These are phyloP conservation scores for Pyracantha coccinea DNA, from an alignment of 331 rosid species.

Conservation along the genomic window DNA sequence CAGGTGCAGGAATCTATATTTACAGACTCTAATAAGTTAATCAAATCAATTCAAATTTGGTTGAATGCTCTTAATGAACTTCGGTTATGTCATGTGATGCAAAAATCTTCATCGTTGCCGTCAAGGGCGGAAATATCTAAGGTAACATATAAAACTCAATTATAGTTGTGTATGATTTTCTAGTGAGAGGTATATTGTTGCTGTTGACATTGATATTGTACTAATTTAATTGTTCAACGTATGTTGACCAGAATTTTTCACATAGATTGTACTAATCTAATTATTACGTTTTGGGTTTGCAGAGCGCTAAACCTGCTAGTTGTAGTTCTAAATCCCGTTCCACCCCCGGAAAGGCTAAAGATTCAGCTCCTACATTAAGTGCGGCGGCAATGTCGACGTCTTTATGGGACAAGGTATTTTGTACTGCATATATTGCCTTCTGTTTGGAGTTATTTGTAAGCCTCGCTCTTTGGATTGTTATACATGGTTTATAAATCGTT, in stretches of 20 bases:
- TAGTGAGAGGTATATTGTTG: not conserved
- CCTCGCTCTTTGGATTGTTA: not conserved
- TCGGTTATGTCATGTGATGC: slow-evolving; percentile 60
- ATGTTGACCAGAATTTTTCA: not conserved
- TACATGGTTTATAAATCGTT: not conserved
- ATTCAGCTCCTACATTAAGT: slow-evolving; percentile 28
- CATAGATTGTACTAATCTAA: not conserved
- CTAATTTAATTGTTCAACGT: not conserved
- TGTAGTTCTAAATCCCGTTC: slow-evolving; percentile 53
- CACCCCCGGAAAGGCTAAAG: slow-evolving; percentile 43
- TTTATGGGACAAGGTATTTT: slow-evolving; percentile 69
- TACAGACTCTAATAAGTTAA: slow-evolving; percentile 58
- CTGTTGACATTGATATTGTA: not conserved
- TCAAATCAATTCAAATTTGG: slow-evolving; percentile 81
- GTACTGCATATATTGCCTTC: not conserved
- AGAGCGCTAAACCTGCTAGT: slow-evolving; percentile 54
- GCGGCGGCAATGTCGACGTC: slow-evolving; percentile 25
- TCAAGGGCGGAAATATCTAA: slow-evolving; percentile 49
- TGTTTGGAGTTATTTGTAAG: not conserved
- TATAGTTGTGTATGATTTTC: not conserved
- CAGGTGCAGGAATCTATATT: slow-evolving; percentile 84
- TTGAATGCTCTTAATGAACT: slow-evolving; percentile 87
- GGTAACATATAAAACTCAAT: slow-evolving; percentile 28
- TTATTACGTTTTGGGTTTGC: slow-evolving; percentile 11
- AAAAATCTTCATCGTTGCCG: slow-evolving; percentile 33